Conservation (phyloP, 2,329 filamentous ascomycete genomes). For the Aciculosporium take region DNA sequence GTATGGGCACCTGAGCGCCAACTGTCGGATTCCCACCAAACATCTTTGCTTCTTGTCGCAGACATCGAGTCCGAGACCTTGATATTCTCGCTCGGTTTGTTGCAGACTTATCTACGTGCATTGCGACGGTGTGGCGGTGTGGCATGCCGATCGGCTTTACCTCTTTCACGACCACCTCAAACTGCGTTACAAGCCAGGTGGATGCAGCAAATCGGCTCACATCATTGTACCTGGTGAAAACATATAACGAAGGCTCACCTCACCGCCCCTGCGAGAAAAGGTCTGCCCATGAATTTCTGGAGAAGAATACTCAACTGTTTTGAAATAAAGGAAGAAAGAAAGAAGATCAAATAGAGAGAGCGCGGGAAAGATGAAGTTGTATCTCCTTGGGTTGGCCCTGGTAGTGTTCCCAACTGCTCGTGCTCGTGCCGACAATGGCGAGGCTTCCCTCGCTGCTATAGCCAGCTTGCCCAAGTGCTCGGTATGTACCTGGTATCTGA, state of each 20-base stretch:
- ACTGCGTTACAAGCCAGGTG: neutral
- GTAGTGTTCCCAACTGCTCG: neutral
- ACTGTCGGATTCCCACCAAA: neutral
- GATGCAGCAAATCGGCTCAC: neutral
- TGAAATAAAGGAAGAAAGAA: neutral
- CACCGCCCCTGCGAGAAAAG: neutral
- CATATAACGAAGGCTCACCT: neutral
- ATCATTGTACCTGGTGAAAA: neutral
- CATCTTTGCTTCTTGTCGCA: neutral
- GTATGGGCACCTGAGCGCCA: neutral
- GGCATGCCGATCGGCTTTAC: neutral
- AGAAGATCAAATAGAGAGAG: no score
- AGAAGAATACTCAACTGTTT: no score
- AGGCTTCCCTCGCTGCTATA: neutral
- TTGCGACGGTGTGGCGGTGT: neutral
- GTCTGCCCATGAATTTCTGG: neutral
- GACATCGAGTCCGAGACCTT: neutral
- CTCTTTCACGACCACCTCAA: neutral
- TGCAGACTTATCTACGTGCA: neutral
- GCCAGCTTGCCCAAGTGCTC: conserved; percentile 4
- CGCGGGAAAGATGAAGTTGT: neutral
- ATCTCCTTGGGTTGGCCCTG: neutral
- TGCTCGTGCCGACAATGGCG: neutral
- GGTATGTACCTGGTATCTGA: neutral
- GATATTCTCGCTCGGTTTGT: neutral